phyloP scores from a whole-genome alignment of 257 asterid genomes.

The Scutellaria barbata region DNA sequence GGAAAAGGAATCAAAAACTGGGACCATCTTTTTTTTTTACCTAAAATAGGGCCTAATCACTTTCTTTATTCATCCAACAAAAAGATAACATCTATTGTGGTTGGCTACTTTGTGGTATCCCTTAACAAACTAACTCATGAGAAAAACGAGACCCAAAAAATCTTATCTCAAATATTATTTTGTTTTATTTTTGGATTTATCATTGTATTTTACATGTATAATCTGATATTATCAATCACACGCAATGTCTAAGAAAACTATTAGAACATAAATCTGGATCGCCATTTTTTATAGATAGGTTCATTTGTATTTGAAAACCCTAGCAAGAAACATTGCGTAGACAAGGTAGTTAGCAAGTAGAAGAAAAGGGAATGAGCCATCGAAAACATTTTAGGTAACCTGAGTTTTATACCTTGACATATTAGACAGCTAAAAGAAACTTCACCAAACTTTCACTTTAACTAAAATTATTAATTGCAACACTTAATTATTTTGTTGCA shows the following conservation, averaged over 20 bases:
- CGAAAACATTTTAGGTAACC: slow-evolving; percentile 39
- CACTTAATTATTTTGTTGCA: background rate
- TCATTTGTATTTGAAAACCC: too few relatives aligned
- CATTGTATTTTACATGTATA: too few relatives aligned
- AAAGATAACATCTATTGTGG: slow-evolving; percentile 25
- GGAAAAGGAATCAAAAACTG: slow-evolving; percentile 26
- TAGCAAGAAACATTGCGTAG: slow-evolving; percentile 19
- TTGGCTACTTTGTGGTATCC: slow-evolving; percentile 18
- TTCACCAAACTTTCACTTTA: slow-evolving; percentile 34
- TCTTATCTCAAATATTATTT: background rate
- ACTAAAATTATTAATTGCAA: slow-evolving; percentile 4
- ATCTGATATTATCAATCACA: too few relatives aligned
- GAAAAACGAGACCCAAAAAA: slow-evolving; percentile 27
- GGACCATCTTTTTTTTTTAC: slow-evolving; percentile 45
- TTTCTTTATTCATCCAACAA: slow-evolving; percentile 38
- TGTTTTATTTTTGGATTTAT: too few relatives aligned
- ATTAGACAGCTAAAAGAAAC: slow-evolving; percentile 41
- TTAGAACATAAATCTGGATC: too few relatives aligned
- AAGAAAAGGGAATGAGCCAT: slow-evolving; percentile 38
- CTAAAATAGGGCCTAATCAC: slow-evolving; percentile 36
- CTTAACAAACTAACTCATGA: slow-evolving; percentile 27
- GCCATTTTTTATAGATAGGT: too few relatives aligned
- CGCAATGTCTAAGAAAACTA: too few relatives aligned
- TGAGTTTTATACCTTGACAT: slow-evolving; percentile 32
- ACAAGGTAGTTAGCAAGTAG: slow-evolving; percentile 34